phyloP scores from a whole-genome alignment of 2,329 filamentous ascomycete species.

The Colletotrichum sidae region DNA sequence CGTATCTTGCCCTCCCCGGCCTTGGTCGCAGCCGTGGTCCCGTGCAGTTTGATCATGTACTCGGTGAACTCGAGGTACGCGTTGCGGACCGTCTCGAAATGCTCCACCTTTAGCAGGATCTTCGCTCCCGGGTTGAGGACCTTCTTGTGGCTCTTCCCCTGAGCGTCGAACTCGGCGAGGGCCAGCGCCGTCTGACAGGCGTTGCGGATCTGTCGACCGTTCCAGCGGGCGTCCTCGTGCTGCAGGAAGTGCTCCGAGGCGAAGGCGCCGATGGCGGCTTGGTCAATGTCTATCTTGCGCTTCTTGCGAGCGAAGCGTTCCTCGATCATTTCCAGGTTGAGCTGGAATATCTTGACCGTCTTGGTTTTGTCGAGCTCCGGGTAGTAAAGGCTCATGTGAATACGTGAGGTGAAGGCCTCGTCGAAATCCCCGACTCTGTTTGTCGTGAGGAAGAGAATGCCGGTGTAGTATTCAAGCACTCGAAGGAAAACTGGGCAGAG shows the following conservation, averaged over 20 bases:
- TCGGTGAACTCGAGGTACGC: neutral
- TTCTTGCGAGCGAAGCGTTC: slow-evolving; percentile 49
- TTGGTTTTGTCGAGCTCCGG: slow-evolving; percentile 51
- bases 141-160: neutral
- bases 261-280: slow-evolving; percentile 49
- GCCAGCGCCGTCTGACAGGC: slow-evolving; percentile 58
- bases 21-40: neutral
- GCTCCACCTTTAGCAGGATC: accelerated
- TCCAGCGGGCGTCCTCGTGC: slow-evolving; percentile 44
- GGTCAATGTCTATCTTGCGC: slow-evolving; percentile 42
- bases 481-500: slow-evolving; percentile 53
- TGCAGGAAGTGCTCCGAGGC: slow-evolving; percentile 7
- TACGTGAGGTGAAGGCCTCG: slow-evolving; percentile 59
- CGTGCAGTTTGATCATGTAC: neutral
- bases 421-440: slow-evolving; percentile 61
- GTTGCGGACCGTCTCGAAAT: neutral
- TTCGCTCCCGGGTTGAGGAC: neutral
- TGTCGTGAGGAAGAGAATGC: slow-evolving; percentile 63
- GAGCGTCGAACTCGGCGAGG: slow-evolving; percentile 42
- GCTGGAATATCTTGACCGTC: slow-evolving; percentile 54
- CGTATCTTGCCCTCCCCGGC: neutral
- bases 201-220: slow-evolving; percentile 56
- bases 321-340: slow-evolving; percentile 47
- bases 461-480: slow-evolving; percentile 62
- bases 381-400: slow-evolving; percentile 54